Base-by-base conservation (phyloP, 1,284 basidiomycete genomes). In the Sanguinoderma infundibulare region DNA sequence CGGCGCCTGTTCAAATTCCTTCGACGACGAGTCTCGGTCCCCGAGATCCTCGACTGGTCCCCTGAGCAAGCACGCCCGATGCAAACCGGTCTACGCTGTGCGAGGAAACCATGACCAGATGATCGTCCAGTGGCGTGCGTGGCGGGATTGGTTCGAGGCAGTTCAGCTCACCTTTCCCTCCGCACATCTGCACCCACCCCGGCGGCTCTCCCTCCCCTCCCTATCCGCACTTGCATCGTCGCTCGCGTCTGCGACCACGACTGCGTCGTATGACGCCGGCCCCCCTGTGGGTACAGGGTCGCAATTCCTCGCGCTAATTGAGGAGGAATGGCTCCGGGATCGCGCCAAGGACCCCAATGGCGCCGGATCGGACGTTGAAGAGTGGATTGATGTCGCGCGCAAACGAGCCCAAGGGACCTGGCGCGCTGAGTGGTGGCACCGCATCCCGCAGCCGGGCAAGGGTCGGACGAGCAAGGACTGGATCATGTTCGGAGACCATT, bases 91-190 rank as follows among this genome's bases (percentile, higher is more conserved):
- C 20, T 70, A 70, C 30, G 94, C 92, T 17, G 92, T 96, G 5
- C 86, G 95, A 42, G 95, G 95, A 0, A 98, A 98, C 72, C 93
- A 97, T 70, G 95, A 98, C 77, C 93, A 97, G 70, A 83, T 84
- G 65, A 86, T 95, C 52, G 82, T 96, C 40, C 90, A 95, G 75
- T 96, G 95, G 94, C 83, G 88, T 38, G 79, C 82, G 2, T 98
- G 94, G 94, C 83, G 92, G 60, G 81, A 85, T 32, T 92, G 90
- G 90, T 81, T 81, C 39, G 65, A 75, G 39, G 63, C 67, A 9
- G 68, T 77, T 28, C 60, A 65, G 59, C 58, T 70, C 32, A 60
- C 63, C 20, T 67, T 62, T 55, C 60, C 68, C 38, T 58, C 61
- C 36, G 50, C 65, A 22, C 47, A 56, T 34, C 53, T 56, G 26